Evolutionary conservation across 345 rosid species (phyloP).

Genomic region (Alliaria petiolata): DNA sequence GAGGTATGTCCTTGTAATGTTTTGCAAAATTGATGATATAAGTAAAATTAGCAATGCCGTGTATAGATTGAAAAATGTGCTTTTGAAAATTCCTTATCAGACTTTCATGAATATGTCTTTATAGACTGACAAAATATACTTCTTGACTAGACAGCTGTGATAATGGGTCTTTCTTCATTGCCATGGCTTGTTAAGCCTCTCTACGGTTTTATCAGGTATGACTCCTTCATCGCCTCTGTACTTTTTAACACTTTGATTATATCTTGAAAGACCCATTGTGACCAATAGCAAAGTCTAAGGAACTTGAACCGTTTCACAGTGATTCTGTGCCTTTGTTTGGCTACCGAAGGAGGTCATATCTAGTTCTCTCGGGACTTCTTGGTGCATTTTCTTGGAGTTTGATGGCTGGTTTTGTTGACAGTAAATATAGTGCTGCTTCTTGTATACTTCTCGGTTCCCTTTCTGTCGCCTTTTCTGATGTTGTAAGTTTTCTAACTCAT

Average conservation of each 20-base stretch:
- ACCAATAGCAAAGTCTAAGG: too few species aligned
- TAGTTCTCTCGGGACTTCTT: constrained; percentile 92
- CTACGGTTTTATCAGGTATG: constrained; percentile 89
- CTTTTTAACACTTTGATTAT: background rate
- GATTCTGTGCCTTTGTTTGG: constrained; percentile 93
- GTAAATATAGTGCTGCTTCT: constrained; percentile 79
- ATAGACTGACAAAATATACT: constrained; percentile 47
- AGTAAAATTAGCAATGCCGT: background rate
- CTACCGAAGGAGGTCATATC: constrained; percentile 91
- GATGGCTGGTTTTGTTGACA: constrained; percentile 86
- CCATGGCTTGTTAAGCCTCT: constrained; percentile 98
- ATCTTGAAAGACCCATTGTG: background rate
- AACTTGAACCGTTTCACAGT: constrained; percentile 41
- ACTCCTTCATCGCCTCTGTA: background rate
- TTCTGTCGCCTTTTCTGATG: constrained; percentile 98
- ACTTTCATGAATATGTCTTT: background rate
- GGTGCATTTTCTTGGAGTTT: constrained; percentile 96
- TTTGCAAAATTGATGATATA: background rate
- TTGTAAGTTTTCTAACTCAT: constrained; percentile 44
- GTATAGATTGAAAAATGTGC: background rate
- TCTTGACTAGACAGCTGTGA: constrained; percentile 94
- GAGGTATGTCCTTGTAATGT: constrained; percentile 55
- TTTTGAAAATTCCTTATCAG: background rate
- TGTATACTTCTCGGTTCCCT: constrained; percentile 91
- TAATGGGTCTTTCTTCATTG: constrained; percentile 84